phyloP scores from a whole-genome alignment of 257 asterid species.

The Gardenia jasminoides region DNA sequence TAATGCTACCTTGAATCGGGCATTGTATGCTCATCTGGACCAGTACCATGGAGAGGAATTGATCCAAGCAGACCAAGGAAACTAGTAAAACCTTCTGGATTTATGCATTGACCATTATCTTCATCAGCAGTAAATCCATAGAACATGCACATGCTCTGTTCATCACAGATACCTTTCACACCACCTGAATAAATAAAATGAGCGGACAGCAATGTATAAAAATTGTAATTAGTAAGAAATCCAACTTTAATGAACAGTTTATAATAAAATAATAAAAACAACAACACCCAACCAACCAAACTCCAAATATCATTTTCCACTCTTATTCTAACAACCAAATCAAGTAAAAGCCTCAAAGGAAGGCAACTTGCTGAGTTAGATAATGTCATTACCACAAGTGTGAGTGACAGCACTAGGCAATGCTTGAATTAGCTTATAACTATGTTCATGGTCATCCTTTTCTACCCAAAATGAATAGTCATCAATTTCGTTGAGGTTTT shows the following conservation, averaged over 20 bases:
- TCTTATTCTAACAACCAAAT: background rate
- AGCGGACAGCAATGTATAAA: constrained; percentile 14
- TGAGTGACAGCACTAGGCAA: constrained; percentile 50
- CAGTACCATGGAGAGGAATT: constrained; percentile 70
- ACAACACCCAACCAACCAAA: background rate
- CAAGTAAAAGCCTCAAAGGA: background rate
- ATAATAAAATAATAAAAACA: background rate
- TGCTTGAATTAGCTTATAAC: constrained; percentile 47
- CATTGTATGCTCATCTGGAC: constrained; percentile 56
- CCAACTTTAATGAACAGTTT: background rate
- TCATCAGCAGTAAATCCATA: constrained; percentile 56
- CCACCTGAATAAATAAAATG: constrained; percentile 50
- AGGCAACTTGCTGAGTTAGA: constrained; percentile 5
- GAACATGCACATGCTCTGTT: constrained; percentile 62
- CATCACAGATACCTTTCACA: constrained; percentile 53
- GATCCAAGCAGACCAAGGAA: constrained; percentile 89
- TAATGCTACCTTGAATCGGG: constrained; percentile 61
- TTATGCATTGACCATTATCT: constrained; percentile 69
- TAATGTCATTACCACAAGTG: constrained; percentile 47
- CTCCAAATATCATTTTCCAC: background rate
- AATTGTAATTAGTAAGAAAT: constrained; percentile 5
- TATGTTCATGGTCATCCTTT: constrained; percentile 51
- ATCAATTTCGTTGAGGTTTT: constrained; percentile 83
- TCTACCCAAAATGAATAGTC: constrained; percentile 82
- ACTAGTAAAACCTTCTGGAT: constrained; percentile 78